These are phyloP conservation scores for Castanopsis chinensis DNA, from an alignment of 306 rosid species.

Conservation along the genomic window DNA sequence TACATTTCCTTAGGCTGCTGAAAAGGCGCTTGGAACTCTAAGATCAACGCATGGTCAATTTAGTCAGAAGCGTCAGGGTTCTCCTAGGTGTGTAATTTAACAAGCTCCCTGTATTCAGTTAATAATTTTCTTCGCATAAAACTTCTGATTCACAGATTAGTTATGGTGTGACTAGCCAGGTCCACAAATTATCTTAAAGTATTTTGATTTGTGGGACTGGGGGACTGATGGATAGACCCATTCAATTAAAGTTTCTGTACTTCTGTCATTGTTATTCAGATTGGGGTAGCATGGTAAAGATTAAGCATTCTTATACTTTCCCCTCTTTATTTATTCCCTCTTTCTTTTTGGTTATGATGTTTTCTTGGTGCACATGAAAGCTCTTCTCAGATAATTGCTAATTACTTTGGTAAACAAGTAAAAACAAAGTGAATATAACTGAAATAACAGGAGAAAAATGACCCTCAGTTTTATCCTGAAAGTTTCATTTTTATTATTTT, in stretches of 20 bases:
- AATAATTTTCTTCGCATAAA: neutral
- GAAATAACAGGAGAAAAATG: neutral
- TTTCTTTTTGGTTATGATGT: neutral
- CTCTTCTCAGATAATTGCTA: neutral
- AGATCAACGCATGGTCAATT: conserved; percentile 55
- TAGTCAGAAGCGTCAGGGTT: conserved; percentile 58
- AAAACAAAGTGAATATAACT: neutral
- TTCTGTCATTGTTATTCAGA: neutral
- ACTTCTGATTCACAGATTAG: neutral
- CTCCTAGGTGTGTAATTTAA: conserved; percentile 66
- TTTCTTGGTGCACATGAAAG: neutral
- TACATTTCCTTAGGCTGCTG: conserved; percentile 67
- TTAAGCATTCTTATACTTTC: neutral
- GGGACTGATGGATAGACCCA: neutral
- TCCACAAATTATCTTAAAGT: neutral
- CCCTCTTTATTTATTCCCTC: neutral
- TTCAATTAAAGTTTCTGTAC: neutral
- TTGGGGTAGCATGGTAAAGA: neutral
- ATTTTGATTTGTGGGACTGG: neutral
- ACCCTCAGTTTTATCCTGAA: neutral
- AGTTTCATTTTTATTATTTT: neutral
- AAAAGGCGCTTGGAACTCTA: conserved; percentile 82
- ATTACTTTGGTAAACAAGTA: neutral
- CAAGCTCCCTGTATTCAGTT: neutral
- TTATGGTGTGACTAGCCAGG: neutral